Evolutionary conservation across 345 rosid genomes (phyloP).

Genomic region (Melastoma malabathricum): DNA sequence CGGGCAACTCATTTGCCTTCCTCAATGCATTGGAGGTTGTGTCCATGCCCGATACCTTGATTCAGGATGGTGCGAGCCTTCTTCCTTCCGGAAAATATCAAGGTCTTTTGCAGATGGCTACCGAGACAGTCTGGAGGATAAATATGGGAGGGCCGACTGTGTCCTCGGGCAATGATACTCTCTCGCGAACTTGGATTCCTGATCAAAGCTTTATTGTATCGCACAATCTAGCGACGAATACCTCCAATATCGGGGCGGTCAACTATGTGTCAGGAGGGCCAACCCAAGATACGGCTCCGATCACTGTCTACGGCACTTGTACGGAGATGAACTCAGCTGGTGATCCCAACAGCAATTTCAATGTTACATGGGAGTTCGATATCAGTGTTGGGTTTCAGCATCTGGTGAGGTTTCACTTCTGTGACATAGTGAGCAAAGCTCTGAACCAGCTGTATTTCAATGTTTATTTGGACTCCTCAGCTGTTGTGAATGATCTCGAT

Average conservation of each 20-base stretch:
- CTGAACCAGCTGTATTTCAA: constrained; percentile 60
- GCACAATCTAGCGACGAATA: constrained; percentile 23
- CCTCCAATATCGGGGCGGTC: constrained; percentile 37
- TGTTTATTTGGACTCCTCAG: constrained; percentile 46
- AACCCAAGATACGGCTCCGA: constrained; percentile 48
- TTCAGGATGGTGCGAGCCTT: constrained; percentile 21
- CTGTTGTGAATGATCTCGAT: constrained; percentile 33
- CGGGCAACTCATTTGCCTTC: constrained; percentile 45
- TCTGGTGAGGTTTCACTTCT: constrained; percentile 74
- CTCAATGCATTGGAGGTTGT: constrained; percentile 71
- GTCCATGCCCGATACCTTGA: constrained; percentile 53
- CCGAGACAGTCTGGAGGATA: constrained; percentile 62
- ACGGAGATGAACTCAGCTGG: constrained; percentile 35
- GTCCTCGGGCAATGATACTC: constrained; percentile 45
- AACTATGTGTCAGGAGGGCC: constrained; percentile 31
- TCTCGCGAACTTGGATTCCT: constrained; percentile 70
- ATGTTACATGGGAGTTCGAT: constrained; percentile 66
- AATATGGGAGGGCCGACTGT: constrained; percentile 81
- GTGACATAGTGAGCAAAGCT: constrained; percentile 45
- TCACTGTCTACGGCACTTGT: constrained; percentile 59
- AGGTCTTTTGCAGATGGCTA: constrained; percentile 42
- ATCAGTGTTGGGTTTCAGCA: constrained; percentile 58
- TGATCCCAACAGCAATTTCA: constrained; percentile 46
- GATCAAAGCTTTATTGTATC: constrained; percentile 30
- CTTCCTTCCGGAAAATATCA: constrained; percentile 21